Evolutionary conservation across 495 filamentous ascomycete species (phyloP).

Genomic region (Geopyxis carbonaria): DNA sequence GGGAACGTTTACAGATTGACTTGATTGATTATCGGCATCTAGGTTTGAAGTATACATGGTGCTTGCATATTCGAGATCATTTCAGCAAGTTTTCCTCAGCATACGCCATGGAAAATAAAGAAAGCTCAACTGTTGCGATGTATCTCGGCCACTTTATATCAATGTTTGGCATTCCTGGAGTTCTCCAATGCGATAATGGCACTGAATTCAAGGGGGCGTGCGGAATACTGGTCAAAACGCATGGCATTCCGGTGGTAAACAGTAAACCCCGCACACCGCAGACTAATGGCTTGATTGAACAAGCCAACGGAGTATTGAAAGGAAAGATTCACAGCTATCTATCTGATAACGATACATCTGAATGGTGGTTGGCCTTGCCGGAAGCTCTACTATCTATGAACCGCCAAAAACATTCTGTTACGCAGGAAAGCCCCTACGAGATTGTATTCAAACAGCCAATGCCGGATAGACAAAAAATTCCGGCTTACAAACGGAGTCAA

Average conservation of each 20-base stretch:
- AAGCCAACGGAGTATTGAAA: conserved; percentile 5
- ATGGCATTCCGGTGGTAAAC: conserved; percentile 2
- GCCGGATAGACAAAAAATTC: background rate
- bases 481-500: background rate
- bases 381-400: background rate
- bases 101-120: background rate
- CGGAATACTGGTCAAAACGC: background rate
- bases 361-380: background rate
- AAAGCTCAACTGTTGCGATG: background rate
- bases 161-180: background rate
- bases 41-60: background rate
- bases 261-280: background rate
- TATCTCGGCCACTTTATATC: background rate
- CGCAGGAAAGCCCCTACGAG: background rate
- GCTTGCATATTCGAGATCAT: background rate
- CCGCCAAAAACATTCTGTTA: background rate
- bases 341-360: background rate
- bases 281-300: conserved; percentile 5
- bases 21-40: background rate
- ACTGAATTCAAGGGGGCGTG: conserved; percentile 1
- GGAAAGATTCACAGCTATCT: background rate
- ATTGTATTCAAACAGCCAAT: background rate
- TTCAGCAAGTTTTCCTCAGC: background rate
- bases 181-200: conserved; percentile 5
- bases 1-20: background rate